phyloP scores from a whole-genome alignment of 176 grass and related monocot species.

The Oryza glaberrima region DNA sequence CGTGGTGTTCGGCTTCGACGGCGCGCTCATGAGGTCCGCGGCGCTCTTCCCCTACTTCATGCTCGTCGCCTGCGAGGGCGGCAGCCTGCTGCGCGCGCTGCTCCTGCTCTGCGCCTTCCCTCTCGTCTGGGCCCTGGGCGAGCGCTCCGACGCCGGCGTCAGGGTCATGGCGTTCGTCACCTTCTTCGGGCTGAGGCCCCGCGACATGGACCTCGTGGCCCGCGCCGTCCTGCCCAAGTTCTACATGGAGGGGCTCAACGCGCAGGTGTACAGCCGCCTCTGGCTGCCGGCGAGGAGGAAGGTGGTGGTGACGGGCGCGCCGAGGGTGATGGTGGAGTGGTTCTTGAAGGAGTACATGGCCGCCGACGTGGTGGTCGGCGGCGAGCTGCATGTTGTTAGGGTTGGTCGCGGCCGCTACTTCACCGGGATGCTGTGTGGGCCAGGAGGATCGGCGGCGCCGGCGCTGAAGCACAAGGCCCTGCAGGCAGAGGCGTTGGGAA shows the following conservation, averaged over 20 bases:
- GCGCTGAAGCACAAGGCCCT: conserved; percentile 32
- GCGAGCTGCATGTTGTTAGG: conserved; percentile 57
- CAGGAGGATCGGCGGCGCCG: neutral
- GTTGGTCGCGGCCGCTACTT: conserved; percentile 47
- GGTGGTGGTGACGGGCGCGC: conserved; percentile 63
- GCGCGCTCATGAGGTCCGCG: conserved; percentile 51
- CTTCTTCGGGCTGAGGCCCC: conserved; percentile 63
- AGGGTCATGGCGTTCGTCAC: conserved; percentile 71
- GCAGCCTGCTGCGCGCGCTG: conserved; percentile 60
- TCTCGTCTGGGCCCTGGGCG: conserved; percentile 55
- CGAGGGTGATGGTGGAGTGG: conserved; percentile 71
- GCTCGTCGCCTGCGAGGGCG: conserved; percentile 88
- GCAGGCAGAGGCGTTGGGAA: conserved; percentile 32
- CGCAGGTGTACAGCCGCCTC: conserved; percentile 52
- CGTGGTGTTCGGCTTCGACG: conserved; percentile 69
- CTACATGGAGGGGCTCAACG: conserved; percentile 70
- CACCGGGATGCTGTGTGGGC: conserved; percentile 56
- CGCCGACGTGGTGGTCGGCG: conserved; percentile 58
- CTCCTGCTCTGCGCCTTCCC: conserved; percentile 63
- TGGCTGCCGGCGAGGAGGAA: conserved; percentile 48
- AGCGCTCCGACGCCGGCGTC: conserved; percentile 32
- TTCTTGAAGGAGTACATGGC: conserved; percentile 72
- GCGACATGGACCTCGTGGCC: conserved; percentile 60
- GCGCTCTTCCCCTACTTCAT: conserved; percentile 93
- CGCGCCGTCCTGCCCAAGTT: conserved; percentile 82